These are phyloP conservation scores for Colletotrichum cuscutae DNA, from an alignment of 2,329 filamentous ascomycete species.

Conservation along the genomic window DNA sequence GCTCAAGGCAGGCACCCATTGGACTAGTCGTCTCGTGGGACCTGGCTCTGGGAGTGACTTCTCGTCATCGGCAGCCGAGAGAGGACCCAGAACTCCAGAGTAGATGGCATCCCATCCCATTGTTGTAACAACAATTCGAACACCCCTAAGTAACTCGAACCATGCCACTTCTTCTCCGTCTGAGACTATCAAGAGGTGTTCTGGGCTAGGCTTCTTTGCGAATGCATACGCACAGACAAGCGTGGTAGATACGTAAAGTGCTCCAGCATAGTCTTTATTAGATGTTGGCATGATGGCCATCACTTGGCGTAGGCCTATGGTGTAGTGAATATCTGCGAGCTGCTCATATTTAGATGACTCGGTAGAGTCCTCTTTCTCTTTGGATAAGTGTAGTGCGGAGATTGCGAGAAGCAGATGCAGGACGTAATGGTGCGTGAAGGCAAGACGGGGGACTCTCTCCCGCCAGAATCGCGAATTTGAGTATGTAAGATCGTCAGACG, in stretches of 20 bases:
- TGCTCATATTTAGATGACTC: slow-evolving; percentile 3
- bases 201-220: slow-evolving; percentile 27
- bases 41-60: neutral
- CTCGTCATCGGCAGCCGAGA: neutral
- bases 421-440: slow-evolving; percentile 24
- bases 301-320: slow-evolving; percentile 23
- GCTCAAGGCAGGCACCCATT: slow-evolving; percentile 33
- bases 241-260: slow-evolving; percentile 28
- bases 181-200: slow-evolving; percentile 35
- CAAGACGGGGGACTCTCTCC: slow-evolving; percentile 28
- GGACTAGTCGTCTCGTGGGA: slow-evolving; percentile 1
- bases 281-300: slow-evolving; percentile 25
- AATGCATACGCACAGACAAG: slow-evolving; percentile 30
- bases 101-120: slow-evolving; percentile 34
- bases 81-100: slow-evolving; percentile 23
- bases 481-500: neutral
- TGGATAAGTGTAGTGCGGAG: slow-evolving; percentile 18
- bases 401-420: slow-evolving; percentile 32
- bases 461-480: slow-evolving; percentile 23
- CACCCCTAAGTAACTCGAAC: slow-evolving; percentile 35
- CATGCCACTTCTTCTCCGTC: slow-evolving; percentile 35
- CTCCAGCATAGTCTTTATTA: slow-evolving; percentile 25
- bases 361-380: neutral
- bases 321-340: slow-evolving; percentile 31
- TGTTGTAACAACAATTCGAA: slow-evolving; percentile 35